Base-by-base conservation (phyloP, 768 basidiomycete genomes). In the Gelatoporia subvermispora region DNA sequence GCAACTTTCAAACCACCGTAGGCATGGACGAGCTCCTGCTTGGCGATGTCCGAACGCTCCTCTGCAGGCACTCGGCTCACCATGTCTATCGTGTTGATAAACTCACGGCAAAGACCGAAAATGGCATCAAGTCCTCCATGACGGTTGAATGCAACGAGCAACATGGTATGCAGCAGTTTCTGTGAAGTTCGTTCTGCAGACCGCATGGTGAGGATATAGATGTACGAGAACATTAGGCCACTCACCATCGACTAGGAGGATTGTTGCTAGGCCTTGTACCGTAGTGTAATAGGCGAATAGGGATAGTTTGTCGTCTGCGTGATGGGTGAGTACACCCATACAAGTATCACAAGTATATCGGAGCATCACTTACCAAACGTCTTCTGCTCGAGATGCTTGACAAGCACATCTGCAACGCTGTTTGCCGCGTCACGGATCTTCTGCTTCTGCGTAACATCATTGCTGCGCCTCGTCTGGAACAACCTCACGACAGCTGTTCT, bases 1-100 rank as follows among this genome's bases (percentile, higher is more conserved):
- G 84, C 83, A 37, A 92, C 82, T 65, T 92, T 93, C 43, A 94
- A 65, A 7, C 85, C 90, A 38, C 84, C 80, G 46, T 85, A 89
- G 2, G 88, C 88, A 59, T 89, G 84, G 3, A 81, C 71, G 37
- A 92, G 73, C 50, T 85, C 82, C 51, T 83, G 81, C 47, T 79
- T 76, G 50, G 78, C 75, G 2, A 58, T 46, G 24, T 82, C 75
- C 0, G 79, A 68, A 35, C 86, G 82, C 41, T 79, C 78, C 36
- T 83, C 84, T 21, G 73, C 69, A 16, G 65, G 71, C 17, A 79
- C 63, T 9, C 66, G 66, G 25, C 74, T 69, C 18, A 85, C 66
- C 18, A 66, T 69, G 44, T 79, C 77, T 45, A 92, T 81, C n/a
- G 77, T 73, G 3, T 67, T 54, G 40, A 80, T 72, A 57, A 88